phyloP scores from a whole-genome alignment of 1,139 yeast species.

The Magnusiomyces fungicola region DNA sequence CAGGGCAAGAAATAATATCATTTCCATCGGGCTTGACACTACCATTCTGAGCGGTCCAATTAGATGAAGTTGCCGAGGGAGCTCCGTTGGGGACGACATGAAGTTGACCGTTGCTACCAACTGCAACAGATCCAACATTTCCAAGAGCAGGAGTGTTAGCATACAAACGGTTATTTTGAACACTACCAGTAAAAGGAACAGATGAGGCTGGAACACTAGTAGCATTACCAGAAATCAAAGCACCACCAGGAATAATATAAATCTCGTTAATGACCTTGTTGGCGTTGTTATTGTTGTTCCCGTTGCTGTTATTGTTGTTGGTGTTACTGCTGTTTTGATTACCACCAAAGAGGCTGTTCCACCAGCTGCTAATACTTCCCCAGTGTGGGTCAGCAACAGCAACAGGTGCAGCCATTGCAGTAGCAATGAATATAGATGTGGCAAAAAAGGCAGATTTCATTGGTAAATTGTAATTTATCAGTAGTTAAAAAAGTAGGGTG shows the following conservation, averaged over 20 bases:
- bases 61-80: neutral
- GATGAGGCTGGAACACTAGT: neutral
- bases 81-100: neutral
- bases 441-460: too few species aligned
- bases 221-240: neutral
- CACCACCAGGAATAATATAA: conserved; percentile 3
- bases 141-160: neutral
- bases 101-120: neutral
- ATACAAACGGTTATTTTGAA: neutral
- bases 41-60: neutral
- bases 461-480: too few species aligned
- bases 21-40: neutral
- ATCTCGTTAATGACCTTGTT: neutral
- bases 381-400: neutral
- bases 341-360: neutral
- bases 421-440: too few species aligned
- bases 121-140: neutral
- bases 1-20: conserved; percentile 1
- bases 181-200: neutral
- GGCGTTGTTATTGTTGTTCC: conserved; percentile 4
- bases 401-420: neutral
- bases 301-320: neutral
- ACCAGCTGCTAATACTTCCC: neutral
- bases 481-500: too few species aligned
- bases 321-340: neutral